phyloP scores from a whole-genome alignment of 805 yeast genomes.

The Lipomyces starkeyi region DNA sequence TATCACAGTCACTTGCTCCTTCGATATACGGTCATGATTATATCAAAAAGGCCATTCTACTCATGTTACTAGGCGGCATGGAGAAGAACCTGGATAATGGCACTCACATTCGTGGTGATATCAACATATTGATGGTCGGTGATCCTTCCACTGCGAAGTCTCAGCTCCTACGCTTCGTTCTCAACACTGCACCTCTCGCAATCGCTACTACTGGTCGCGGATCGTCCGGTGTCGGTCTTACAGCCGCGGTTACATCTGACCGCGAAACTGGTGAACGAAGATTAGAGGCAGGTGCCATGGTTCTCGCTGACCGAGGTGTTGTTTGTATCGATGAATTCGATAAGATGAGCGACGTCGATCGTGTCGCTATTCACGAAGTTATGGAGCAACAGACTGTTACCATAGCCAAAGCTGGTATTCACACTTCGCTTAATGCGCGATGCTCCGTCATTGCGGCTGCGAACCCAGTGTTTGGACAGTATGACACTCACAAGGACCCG shows the following conservation, averaged over 20 bases:
- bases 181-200: conserved; percentile 93
- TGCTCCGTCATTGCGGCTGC: conserved; percentile 98
- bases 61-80: conserved; percentile 91
- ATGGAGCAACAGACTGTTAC: conserved; percentile 99
- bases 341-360: conserved; percentile 94
- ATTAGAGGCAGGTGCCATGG: conserved; percentile 99
- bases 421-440: conserved; percentile 93
- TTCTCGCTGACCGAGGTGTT: conserved; percentile 93
- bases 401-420: conserved; percentile 97
- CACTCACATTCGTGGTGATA: conserved; percentile 97
- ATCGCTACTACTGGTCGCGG: conserved; percentile 99
- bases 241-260: conserved; percentile 97
- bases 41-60: conserved; percentile 86
- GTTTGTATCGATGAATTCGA: conserved; percentile 99
- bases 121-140: conserved; percentile 94
- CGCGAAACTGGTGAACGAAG: conserved; percentile 96
- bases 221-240: conserved; percentile 99
- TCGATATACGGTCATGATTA: conserved; percentile 92
- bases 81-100: conserved; percentile 95
- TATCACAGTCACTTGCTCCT: conserved; percentile 90
- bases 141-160: conserved; percentile 99
- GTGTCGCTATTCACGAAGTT: conserved; percentile 98
- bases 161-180: conserved; percentile 89
- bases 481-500: conserved; percentile 94
- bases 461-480: conserved; percentile 95